These are phyloP conservation scores for Phylloporus sp. DNA, from an alignment of 768 basidiomycete species.

Conservation along the genomic window DNA sequence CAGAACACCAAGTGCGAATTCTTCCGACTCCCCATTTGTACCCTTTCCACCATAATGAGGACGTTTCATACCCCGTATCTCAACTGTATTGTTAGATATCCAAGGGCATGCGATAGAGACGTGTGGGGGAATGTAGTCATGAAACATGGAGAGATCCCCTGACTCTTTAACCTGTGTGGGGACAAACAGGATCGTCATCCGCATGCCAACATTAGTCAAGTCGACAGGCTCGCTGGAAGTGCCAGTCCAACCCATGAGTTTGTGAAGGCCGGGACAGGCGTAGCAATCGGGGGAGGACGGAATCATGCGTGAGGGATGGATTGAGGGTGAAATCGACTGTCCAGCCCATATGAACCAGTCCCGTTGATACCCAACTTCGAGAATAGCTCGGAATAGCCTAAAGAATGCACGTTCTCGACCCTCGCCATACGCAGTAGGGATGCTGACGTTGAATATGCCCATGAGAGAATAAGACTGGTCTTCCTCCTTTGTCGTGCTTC, in stretches of 20 bases:
- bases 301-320: background rate
- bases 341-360: background rate
- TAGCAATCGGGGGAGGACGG: background rate
- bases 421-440: constrained; percentile 1
- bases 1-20: background rate
- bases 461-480: background rate
- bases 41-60: background rate
- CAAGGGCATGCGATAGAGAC: background rate
- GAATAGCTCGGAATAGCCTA: background rate
- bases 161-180: background rate
- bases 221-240: background rate
- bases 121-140: background rate
- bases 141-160: background rate
- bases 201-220: background rate
- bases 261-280: background rate
- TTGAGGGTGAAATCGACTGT: background rate
- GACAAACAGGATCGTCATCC: background rate
- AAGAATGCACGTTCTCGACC: background rate
- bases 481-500: background rate
- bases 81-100: background rate
- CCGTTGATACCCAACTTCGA: background rate
- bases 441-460: constrained; percentile 1
- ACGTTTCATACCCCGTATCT: background rate
- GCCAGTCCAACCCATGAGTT: background rate
- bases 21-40: background rate